Base-by-base conservation (phyloP, 2,329 filamentous ascomycete species). In the Neophaeococcomyces mojaviensis region DNA sequence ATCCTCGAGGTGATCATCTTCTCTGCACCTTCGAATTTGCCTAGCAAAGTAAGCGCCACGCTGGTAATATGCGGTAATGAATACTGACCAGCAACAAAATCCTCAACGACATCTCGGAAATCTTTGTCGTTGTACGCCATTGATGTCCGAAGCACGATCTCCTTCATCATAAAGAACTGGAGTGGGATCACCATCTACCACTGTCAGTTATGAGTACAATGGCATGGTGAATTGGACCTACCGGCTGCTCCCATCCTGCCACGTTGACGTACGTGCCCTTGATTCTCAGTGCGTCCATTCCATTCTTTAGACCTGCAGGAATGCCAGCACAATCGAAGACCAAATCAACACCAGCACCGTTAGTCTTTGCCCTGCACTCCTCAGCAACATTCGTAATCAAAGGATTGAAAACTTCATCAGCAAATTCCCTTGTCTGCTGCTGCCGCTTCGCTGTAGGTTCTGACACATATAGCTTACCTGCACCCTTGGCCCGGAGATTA, bases 1-100 rank as follows among this genome's bases (percentile, higher is more conserved):
- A 82, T 75, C 53, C 67, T 76, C 39, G 71, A 68, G 0, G 78
- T 82, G 33, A 83, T 78, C 79, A 82, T 81, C 22, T 53, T 53
- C 30, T 63, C 59, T 4, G 58, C 38, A 5, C 58, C 61, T 20
- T 59, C 49, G 47, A 64, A 63, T 36, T 53, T 56, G n/a, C 61
- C 61, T 62, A 31, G 3, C n/a, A 24, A 20, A n/a, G 26, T 39
- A n/a, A 22, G 10, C 33, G 6, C 6, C 18, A 46, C 16, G 3
- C 35, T 7, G 6, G 12, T 34, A 6, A 28, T 10, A 28, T 28
- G 10, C 10, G 24, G 5, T 28, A 5, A 28, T 28, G 24, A 12
- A 7, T 3, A 45, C 54, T 47, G 42, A 61, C 59, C 59, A 20
- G 56, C 54, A 2, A 55, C 49, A 46, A 64, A 63, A 7, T 56